These are phyloP conservation scores for Phytopythium mirpurense DNA, from an alignment of 352 stramenopile species.

Conservation along the genomic window DNA sequence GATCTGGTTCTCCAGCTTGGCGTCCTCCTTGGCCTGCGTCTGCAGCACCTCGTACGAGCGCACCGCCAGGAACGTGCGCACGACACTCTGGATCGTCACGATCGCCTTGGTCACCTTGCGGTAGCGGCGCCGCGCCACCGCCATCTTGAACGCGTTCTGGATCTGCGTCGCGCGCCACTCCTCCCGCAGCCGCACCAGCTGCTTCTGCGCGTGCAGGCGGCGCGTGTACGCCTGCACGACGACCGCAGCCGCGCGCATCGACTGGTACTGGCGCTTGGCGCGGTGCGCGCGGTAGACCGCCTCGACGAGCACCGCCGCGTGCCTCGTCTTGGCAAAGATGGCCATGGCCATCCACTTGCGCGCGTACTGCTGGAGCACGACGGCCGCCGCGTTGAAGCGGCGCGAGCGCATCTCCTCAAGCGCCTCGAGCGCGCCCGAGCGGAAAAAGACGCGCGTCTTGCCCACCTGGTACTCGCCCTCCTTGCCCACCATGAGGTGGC, in stretches of 20 bases:
- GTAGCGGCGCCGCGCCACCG: constrained; percentile 59
- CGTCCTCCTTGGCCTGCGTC: constrained; percentile 90
- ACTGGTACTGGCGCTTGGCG: constrained; percentile 46
- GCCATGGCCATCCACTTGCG: constrained; percentile 79
- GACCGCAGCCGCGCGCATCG: constrained; percentile 52
- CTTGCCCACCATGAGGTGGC: constrained; percentile 56
- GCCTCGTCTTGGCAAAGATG: constrained; percentile 51
- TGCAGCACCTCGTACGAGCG: constrained; percentile 69
- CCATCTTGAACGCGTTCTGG: constrained; percentile 84
- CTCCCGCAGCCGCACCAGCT: constrained; percentile 55
- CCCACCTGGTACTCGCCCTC: constrained; percentile 73
- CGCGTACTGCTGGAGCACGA: constrained; percentile 76
- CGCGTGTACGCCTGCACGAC: constrained; percentile 64
- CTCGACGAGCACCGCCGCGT: constrained; percentile 53
- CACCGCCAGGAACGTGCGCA: constrained; percentile 77
- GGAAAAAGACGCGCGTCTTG: constrained; percentile 94
- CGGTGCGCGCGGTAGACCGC: constrained; percentile 46
- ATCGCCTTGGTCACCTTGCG: constrained; percentile 63
- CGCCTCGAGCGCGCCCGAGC: constrained; percentile 86
- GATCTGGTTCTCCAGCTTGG: constrained; percentile 96
- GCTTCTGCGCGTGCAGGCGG: constrained; percentile 49
- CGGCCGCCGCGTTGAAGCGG: constrained; percentile 72
- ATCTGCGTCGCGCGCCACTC: constrained; percentile 75
- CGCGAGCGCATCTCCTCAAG: constrained; percentile 85
- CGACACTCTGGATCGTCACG: constrained; percentile 71